phyloP scores from a whole-genome alignment of 2,329 filamentous ascomycete genomes.

The Phialocephala sp. region DNA sequence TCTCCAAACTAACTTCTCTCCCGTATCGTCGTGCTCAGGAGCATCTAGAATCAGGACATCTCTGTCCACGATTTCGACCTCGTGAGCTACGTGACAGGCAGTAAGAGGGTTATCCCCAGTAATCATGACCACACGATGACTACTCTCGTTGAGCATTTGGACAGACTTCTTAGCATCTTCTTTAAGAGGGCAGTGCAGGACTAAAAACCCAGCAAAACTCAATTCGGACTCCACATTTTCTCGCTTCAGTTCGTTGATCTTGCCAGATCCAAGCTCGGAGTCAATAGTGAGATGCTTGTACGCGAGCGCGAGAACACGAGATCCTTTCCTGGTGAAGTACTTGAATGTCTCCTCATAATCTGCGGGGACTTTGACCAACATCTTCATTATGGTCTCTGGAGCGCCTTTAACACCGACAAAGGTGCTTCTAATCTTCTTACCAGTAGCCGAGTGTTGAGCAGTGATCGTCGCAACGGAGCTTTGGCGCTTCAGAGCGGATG shows the following conservation, averaged over 20 bases:
- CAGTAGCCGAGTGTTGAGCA: conserved; percentile 72
- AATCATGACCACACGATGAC: conserved; percentile 98
- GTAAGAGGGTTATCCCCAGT: conserved; percentile 98
- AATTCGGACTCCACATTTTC: conserved; percentile 88
- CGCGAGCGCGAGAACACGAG: conserved; percentile 88
- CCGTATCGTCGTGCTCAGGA: conserved; percentile 84
- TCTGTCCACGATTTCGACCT: conserved; percentile 97
- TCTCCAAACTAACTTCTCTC: conserved; percentile 87
- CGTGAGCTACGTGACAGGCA: conserved; percentile 90
- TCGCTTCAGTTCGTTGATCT: conserved; percentile 92
- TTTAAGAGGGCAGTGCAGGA: conserved; percentile 94
- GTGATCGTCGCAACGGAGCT: conserved; percentile 89
- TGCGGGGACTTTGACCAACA: conserved; percentile 80
- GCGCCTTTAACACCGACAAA: conserved; percentile 97
- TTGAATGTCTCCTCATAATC: conserved; percentile 99
- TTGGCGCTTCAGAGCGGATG: conserved; percentile 92
- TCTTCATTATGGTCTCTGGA: conserved; percentile 94
- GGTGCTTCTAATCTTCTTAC: conserved; percentile 79
- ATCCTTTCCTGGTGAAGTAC: conserved; percentile 95
- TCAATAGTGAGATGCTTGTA: conserved; percentile 90
- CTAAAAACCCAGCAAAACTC: conserved; percentile 91
- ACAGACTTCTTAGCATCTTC: conserved; percentile 94
- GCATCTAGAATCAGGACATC: conserved; percentile 94
- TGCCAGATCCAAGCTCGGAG: conserved; percentile 79
- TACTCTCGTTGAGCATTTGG: conserved; percentile 97